These are phyloP conservation scores for Daldinia sp. DNA, from an alignment of 2,329 filamentous ascomycete genomes.

Conservation along the genomic window DNA sequence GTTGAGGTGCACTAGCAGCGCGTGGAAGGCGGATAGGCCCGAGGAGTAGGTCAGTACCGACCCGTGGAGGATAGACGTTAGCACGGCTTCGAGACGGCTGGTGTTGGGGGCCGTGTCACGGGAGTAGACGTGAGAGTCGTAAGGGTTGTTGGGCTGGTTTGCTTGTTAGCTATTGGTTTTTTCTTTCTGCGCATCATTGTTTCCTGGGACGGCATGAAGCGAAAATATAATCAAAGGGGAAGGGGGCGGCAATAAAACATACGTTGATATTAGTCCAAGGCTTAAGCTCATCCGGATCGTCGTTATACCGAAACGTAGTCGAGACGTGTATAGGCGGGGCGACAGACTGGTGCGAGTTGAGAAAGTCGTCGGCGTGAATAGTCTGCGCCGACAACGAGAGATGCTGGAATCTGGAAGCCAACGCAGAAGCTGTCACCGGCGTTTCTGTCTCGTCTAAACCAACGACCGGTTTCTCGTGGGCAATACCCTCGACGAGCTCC, in stretches of 20 bases:
- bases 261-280: slow-evolving; percentile 64
- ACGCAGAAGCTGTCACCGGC: slow-evolving; percentile 36
- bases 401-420: slow-evolving; percentile 47
- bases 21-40: slow-evolving; percentile 88
- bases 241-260: slow-evolving; percentile 41
- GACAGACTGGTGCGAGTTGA: slow-evolving; percentile 79
- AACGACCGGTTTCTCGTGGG: slow-evolving; percentile 34
- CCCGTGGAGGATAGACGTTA: slow-evolving; percentile 75
- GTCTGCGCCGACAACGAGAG: slow-evolving; percentile 72
- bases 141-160: slow-evolving; percentile 56
- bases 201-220: neutral
- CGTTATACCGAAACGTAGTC: slow-evolving; percentile 86
- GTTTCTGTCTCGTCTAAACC: neutral
- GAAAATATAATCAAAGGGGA: neutral
- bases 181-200: neutral
- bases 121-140: slow-evolving; percentile 82
- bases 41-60: slow-evolving; percentile 81
- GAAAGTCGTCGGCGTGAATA: slow-evolving; percentile 83
- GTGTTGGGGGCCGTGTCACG: slow-evolving; percentile 80
- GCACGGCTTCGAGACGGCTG: slow-evolving; percentile 84
- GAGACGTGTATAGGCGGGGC: slow-evolving; percentile 90
- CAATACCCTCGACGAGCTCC: slow-evolving; percentile 36
- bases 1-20: slow-evolving; percentile 82
- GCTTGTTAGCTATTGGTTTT: slow-evolving; percentile 6
- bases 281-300: slow-evolving; percentile 72